These are phyloP conservation scores for Fimicolochytrium jonesii DNA, from an alignment of 192 early-diverging fungal genomes.

Conservation along the genomic window DNA sequence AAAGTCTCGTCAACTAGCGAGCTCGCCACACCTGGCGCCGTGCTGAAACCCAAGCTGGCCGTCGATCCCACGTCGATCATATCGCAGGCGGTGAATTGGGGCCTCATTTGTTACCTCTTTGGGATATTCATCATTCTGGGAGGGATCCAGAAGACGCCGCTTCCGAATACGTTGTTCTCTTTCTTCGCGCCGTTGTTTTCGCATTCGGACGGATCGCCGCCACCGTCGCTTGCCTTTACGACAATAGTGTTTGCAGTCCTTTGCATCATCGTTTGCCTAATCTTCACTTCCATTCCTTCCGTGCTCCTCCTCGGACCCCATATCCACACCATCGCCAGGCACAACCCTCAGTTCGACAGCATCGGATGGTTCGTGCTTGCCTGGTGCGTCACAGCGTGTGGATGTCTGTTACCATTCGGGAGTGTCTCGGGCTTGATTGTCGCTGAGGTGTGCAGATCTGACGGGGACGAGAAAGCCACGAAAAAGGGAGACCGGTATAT, in stretches of 20 bases:
- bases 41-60: too few relatives aligned
- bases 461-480: background rate
- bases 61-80: constrained; percentile 2
- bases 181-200: constrained; percentile 2
- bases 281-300: constrained; percentile 12
- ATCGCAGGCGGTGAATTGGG: constrained; percentile 6
- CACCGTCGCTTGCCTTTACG: background rate
- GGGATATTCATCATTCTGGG: constrained; percentile 12
- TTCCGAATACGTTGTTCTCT: background rate
- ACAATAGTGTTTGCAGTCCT: background rate
- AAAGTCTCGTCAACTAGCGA: too few relatives aligned
- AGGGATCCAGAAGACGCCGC: constrained; percentile 1
- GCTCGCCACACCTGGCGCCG: too few relatives aligned
- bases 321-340: background rate
- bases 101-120: constrained; percentile 2
- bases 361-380: constrained; percentile 7
- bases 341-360: background rate
- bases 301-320: constrained; percentile 1
- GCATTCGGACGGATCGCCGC: too few relatives aligned
- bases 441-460: constrained; percentile 1
- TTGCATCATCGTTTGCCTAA: background rate
- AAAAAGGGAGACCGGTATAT: constrained; percentile 8
- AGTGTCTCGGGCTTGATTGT: constrained; percentile 18
- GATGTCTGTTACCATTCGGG: constrained; percentile 6
- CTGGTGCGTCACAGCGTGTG: constrained; percentile 14